Evolutionary conservation across 495 filamentous ascomycete genomes (phyloP).

Genomic region (Geoglossum glabrum): DNA sequence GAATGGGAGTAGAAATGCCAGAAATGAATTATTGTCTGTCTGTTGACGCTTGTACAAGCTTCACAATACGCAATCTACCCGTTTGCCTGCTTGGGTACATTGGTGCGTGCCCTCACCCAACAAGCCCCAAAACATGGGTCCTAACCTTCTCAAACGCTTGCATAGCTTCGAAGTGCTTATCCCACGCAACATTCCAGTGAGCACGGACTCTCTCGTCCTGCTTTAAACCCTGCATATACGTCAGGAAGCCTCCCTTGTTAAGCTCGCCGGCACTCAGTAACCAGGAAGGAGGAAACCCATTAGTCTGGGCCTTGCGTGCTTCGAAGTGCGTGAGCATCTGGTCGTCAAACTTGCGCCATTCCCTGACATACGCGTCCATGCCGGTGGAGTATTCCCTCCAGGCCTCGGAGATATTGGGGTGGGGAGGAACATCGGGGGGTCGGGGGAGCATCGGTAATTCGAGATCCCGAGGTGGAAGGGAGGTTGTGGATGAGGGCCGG

Average conservation of each 20-base stretch:
- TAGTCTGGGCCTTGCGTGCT: slow-evolving; percentile 33
- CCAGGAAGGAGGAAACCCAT: slow-evolving; percentile 32
- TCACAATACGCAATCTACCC: too few species aligned
- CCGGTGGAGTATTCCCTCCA: slow-evolving; percentile 7
- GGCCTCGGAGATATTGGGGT: slow-evolving; percentile 12
- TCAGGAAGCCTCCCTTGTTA: slow-evolving; percentile 26
- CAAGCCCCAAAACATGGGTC: too few species aligned
- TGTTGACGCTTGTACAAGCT: too few species aligned
- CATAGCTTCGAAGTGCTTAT: slow-evolving; percentile 41
- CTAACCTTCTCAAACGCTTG: slow-evolving; percentile 35
- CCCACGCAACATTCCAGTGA: slow-evolving; percentile 43
- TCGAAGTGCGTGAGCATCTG: slow-evolving; percentile 48
- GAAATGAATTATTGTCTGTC: too few species aligned
- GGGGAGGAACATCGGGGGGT: slow-evolving; percentile 20
- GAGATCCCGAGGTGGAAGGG: slow-evolving; percentile 21
- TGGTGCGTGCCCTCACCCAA: too few species aligned
- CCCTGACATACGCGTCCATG: slow-evolving; percentile 47
- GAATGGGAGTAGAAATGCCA: too few species aligned
- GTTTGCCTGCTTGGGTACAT: too few species aligned
- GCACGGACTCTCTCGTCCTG: slow-evolving; percentile 41
- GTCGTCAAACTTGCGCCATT: slow-evolving; percentile 45
- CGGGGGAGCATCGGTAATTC: slow-evolving; percentile 42
- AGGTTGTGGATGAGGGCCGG: slow-evolving; percentile 20
- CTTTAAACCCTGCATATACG: slow-evolving; percentile 39
- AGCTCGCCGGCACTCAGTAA: slow-evolving; percentile 32